A percentile compares a stretch with the other conserved stretches of the same genome.
Evolutionary conservation across 208 protist species (phyloP).

Genomic region (Jaenimonas drosophilae): DNA sequence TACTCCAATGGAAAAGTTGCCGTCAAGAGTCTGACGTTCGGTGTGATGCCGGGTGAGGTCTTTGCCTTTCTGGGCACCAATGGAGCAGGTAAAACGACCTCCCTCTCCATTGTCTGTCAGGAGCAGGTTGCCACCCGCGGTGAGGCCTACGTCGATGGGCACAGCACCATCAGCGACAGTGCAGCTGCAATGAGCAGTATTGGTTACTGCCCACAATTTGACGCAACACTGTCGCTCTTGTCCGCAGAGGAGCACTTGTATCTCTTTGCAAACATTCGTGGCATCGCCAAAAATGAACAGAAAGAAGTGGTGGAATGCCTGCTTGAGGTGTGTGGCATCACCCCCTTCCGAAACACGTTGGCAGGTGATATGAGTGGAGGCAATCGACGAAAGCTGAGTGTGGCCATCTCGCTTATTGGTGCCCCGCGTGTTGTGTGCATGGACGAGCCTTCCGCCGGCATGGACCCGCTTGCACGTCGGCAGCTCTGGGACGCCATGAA

Average conservation of each 20-base stretch:
- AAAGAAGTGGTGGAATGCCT: slow-evolving; percentile 15
- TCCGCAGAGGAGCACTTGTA: slow-evolving; percentile 89
- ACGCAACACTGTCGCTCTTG: slow-evolving; percentile 87
- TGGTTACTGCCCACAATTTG: slow-evolving; percentile 96
- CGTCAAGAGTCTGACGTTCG: slow-evolving; percentile 60
- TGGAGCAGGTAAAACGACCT: slow-evolving; percentile 82
- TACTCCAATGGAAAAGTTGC: slow-evolving; percentile 61
- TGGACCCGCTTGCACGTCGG: slow-evolving; percentile 78
- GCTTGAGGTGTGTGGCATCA: slow-evolving; percentile 13
- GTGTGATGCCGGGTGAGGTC: slow-evolving; percentile 53
- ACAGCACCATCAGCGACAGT: slow-evolving; percentile 35
- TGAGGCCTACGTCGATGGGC: slow-evolving; percentile 25
- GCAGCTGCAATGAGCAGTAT: slow-evolving; percentile 38
- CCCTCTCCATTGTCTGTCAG: slow-evolving; percentile 72
- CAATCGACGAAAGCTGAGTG: slow-evolving; percentile 77
- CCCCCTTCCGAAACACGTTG: slow-evolving; percentile 15
- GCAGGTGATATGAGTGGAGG: slow-evolving; percentile 52
- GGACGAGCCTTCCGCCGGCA: slow-evolving; percentile 84
- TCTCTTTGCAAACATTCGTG: slow-evolving; percentile 46
- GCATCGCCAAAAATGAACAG: slow-evolving; percentile 9
- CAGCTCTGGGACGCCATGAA: slow-evolving; percentile 71
- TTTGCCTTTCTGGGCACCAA: slow-evolving; percentile 88
- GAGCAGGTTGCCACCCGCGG: slow-evolving; percentile 57
- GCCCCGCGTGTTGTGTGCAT: slow-evolving; percentile 62
- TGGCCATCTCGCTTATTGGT: slow-evolving; percentile 78